Conservation (phyloP, 495 filamentous ascomycete genomes). For the Niebla homalea region DNA sequence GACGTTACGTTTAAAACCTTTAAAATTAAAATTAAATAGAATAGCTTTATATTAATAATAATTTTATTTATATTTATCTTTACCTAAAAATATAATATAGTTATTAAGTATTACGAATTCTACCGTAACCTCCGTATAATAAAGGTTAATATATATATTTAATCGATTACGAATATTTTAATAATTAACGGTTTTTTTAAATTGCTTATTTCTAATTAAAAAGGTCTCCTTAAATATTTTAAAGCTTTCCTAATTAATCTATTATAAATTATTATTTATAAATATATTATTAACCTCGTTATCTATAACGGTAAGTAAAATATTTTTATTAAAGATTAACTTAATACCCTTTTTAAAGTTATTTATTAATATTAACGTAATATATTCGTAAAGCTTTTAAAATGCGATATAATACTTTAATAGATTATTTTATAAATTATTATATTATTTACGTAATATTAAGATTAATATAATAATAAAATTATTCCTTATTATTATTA, state of each 20-base stretch:
- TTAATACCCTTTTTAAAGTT: not conserved
- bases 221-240: not conserved
- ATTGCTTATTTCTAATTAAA: not conserved
- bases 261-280: not conserved
- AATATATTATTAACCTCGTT: not conserved
- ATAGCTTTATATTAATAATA: not conserved
- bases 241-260: not conserved
- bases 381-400: not conserved
- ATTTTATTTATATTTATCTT: not conserved
- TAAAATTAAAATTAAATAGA: not conserved
- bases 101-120: not conserved
- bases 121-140: not conserved
- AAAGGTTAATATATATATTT: not conserved
- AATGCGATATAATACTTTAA: not conserved
- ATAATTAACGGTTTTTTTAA: not conserved
- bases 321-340: not conserved
- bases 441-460: not conserved
- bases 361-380: not conserved
- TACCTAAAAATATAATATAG: not conserved
- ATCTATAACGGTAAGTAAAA: not conserved
- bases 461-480: not conserved
- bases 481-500: not conserved
- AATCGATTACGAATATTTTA: not conserved
- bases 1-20: no score
- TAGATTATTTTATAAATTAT: not conserved